Evolutionary conservation across 2,329 filamentous ascomycete species (phyloP), one percentile per base, ranked within the genome.

Genomic region (Pyricularia sp.): DNA sequence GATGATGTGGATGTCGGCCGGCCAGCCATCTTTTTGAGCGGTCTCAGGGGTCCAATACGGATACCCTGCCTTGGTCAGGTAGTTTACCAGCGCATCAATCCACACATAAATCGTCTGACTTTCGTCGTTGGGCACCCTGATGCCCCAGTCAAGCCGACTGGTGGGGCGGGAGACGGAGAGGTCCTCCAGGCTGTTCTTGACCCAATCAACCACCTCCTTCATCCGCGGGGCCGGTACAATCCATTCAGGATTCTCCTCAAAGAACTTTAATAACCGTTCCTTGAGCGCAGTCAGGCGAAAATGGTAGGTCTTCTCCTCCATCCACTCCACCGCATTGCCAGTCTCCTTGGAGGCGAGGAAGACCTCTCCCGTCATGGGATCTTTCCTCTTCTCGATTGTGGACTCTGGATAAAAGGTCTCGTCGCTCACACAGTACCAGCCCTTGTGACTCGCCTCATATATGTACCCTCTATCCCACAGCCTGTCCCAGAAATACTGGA

Each of bases 341-440:
- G 93, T 97, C 81, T 97, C 95, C 66, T 87, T 85, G 23, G 92
- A 94, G 26, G 89, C 90, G 88, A 93, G 92, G 71, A 91, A 89
- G 74, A 92, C 94, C 72, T 89, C 86, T 3, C 95, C 95, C 0
- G 93, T 97, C 64, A 88, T 84, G 5, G 93, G 91, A 72, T 94
- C 91, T 55, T 95, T 81, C 67, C 88, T 86, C 63, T 90, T 85
- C 75, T 93, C 88, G 30, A 98, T 88, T 74, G 89, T 82, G 7
- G 88, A 87, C 68, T 90, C 86, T 0, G 94, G 93, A 77, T 97
- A 98, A 79, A 97, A 99, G 58, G 94, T 94, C 83, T 99, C 95
- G 78, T 99, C 95, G 77, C 92, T 93, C 68, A 99, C 90, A 69
- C 92, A 95, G 78, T 99, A 99, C 95, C 95, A 99, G 1, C 95